Evolutionary conservation across 495 filamentous ascomycete genomes (phyloP).

Genomic region (Talaromyces nanjingensis): DNA sequence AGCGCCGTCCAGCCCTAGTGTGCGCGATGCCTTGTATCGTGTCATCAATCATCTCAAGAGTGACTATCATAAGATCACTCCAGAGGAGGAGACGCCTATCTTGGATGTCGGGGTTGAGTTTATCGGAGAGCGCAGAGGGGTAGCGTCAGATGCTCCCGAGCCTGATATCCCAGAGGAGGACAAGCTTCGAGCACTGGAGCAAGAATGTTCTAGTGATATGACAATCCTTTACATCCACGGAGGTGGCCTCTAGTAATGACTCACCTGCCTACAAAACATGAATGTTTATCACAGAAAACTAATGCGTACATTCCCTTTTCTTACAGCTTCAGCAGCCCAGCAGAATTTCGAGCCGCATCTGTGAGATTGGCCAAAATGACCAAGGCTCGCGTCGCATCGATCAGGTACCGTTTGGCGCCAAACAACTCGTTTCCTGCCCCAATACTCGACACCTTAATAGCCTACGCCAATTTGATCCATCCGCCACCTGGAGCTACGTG

Average conservation of each 20-base stretch:
- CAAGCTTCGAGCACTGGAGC: conserved; percentile 4
- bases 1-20: background rate
- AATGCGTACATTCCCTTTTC: background rate
- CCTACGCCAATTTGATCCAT: conserved; percentile 62
- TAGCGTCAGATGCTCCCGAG: conserved; percentile 1
- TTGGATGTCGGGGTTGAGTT: conserved; percentile 6
- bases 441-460: conserved; percentile 56
- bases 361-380: conserved; percentile 16
- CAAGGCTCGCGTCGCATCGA: conserved; percentile 45
- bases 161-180: conserved; percentile 1
- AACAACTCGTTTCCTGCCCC: conserved; percentile 60
- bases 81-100: conserved; percentile 3
- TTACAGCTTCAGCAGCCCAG: conserved; percentile 10
- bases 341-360: conserved; percentile 14
- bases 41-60: conserved; percentile 5
- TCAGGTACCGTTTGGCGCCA: conserved; percentile 64
- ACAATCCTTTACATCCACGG: conserved; percentile 17
- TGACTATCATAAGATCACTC: background rate
- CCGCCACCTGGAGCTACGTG: conserved; percentile 54
- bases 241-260: conserved; percentile 12
- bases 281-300: background rate
- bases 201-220: conserved; percentile 9
- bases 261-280: background rate
- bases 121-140: background rate
- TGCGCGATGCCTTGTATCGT: conserved; percentile 5